Conservation (phyloP, 2,329 filamentous ascomycete genomes). For the Ophiosphaerella korrae region DNA sequence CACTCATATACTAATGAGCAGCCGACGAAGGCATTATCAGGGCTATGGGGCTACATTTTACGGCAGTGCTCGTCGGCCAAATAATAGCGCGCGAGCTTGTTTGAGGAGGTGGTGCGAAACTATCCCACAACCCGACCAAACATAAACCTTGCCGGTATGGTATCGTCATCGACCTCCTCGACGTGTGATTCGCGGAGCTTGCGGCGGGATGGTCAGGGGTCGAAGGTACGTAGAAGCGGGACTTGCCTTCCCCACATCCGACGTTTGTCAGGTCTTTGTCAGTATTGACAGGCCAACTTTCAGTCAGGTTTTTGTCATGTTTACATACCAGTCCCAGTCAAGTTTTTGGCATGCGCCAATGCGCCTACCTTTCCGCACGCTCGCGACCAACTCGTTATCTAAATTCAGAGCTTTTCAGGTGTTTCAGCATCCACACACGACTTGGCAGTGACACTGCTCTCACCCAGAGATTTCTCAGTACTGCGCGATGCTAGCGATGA, state of each 20-base stretch:
- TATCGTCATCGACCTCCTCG: slow-evolving; percentile 5
- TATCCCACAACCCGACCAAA: slow-evolving; percentile 34
- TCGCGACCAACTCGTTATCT: too few species aligned
- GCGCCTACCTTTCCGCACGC: too few species aligned
- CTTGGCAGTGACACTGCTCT: too few species aligned
- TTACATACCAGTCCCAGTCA: too few species aligned
- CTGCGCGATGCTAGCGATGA: too few species aligned
- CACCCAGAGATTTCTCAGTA: too few species aligned
- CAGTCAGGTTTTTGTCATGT: too few species aligned
- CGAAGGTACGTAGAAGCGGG: background rate
- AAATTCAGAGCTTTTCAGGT: too few species aligned
- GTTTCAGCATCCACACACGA: too few species aligned
- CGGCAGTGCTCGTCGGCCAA: slow-evolving; percentile 28
- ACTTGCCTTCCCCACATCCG: slow-evolving; percentile 11
- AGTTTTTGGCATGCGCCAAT: too few species aligned
- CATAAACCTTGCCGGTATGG: slow-evolving; percentile 8
- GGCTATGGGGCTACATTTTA: background rate
- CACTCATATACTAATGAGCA: background rate
- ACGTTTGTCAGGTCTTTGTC: slow-evolving; percentile 19
- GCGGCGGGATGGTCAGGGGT: background rate
- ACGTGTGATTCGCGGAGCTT: slow-evolving; percentile 17
- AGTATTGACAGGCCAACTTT: background rate
- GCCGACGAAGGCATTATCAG: too few species aligned
- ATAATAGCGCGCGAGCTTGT: background rate
- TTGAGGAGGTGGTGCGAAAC: slow-evolving; percentile 2